Conservation (phyloP, 371 early-diverging fungal species). For the Rhizopus delemar region DNA sequence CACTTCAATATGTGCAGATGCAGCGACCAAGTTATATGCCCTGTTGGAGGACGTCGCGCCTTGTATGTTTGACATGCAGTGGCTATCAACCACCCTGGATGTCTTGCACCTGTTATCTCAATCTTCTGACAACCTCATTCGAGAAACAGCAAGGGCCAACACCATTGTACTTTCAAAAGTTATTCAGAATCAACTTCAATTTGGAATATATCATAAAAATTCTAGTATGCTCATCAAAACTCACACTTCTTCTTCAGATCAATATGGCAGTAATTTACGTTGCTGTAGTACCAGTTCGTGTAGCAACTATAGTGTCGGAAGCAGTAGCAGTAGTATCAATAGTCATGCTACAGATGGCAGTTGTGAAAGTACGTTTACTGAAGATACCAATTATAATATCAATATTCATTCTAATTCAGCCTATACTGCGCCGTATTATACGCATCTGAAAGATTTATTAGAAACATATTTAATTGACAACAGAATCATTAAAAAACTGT, state of each 20-base stretch:
- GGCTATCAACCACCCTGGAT: slow-evolving; percentile 32
- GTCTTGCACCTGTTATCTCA: slow-evolving; percentile 14
- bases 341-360: background rate
- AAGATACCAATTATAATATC: too few species aligned
- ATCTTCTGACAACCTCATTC: slow-evolving; percentile 19
- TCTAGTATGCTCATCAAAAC: background rate
- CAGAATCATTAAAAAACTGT: too few species aligned
- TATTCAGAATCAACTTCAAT: background rate
- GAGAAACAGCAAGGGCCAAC: slow-evolving; percentile 25
- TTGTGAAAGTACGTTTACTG: too few species aligned
- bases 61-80: slow-evolving; percentile 37
- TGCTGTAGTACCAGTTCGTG: too few species aligned
- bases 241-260: too few species aligned
- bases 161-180: background rate
- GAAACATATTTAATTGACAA: too few species aligned
- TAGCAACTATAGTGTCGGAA: too few species aligned
- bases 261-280: too few species aligned
- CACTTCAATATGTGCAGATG: slow-evolving; percentile 39
- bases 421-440: too few species aligned
- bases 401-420: too few species aligned
- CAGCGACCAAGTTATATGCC: slow-evolving; percentile 26
- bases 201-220: background rate
- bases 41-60: slow-evolving; percentile 20
- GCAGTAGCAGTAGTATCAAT: background rate
- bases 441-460: too few species aligned